Evolutionary conservation across 2,329 filamentous ascomycete genomes (phyloP).

Genomic region (Calonectria leucothoes): DNA sequence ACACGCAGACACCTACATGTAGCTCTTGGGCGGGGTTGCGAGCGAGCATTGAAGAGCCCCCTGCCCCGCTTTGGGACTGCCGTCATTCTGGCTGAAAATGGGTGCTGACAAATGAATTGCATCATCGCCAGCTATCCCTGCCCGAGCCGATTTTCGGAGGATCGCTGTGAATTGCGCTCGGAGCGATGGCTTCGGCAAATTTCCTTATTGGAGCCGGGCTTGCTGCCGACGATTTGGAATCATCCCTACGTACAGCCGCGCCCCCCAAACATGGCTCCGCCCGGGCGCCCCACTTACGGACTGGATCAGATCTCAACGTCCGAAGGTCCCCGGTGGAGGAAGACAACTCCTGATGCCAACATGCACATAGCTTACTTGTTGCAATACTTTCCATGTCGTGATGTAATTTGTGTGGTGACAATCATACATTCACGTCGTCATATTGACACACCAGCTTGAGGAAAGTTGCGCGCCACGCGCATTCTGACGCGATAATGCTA

Average conservation of each 20-base stretch:
- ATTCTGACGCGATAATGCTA: not conserved
- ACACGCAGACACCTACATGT: not conserved
- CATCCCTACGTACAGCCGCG: not conserved
- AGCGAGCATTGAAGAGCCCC: not conserved
- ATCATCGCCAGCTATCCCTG: conserved; percentile 32
- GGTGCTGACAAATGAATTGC: conserved; percentile 41
- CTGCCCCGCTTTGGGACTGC: conserved; percentile 37
- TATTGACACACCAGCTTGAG: not conserved
- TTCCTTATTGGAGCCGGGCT: not conserved
- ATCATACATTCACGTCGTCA: not conserved
- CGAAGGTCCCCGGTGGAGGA: conserved; percentile 17
- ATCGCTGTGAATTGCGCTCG: not conserved
- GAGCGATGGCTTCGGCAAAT: not conserved
- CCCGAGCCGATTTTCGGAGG: conserved; percentile 35
- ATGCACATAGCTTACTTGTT: not conserved
- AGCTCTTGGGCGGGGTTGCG: conserved; percentile 32
- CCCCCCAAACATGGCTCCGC: not conserved
- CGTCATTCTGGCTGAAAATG: conserved; percentile 37
- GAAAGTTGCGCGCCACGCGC: no score
- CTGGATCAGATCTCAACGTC: conserved; percentile 4
- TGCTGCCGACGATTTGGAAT: not conserved
- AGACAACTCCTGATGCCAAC: not conserved
- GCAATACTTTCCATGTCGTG: not conserved
- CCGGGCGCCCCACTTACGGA: not conserved
- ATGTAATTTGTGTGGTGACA: not conserved